Evolutionary conservation across 129 eudicot species (phyloP), one percentile per base, ranked within the genome.

Genomic region (Heracleum sosnowskyi): DNA sequence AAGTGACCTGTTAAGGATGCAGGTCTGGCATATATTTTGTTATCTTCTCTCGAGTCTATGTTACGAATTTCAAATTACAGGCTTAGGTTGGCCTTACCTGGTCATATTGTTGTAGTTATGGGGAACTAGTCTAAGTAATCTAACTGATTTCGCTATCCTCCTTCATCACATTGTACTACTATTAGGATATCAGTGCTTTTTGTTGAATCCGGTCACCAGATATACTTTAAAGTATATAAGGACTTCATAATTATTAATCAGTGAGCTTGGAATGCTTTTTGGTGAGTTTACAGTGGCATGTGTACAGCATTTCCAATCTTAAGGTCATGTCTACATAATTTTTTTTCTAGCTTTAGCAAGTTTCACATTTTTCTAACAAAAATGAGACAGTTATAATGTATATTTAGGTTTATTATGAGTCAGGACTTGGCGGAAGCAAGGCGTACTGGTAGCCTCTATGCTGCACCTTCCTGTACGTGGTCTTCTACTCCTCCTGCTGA

Each of bases 381-480:
- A 26, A 75, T 47, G 39, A 10, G n/a, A 34, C 45, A 20, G 26
- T 34, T 49, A 13, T 31, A 26, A 26, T 41, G 8, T 44, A 10
- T 44, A 55, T 26, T 24, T 57, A 76, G 33, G 34, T 36, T 12
- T 60, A 66, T 70, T 80, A 51, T 76, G 68, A 31, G 79, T 81
- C 84, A 95, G 98, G 98, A 95, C 80, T 91, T 95, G 77, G 90
- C 92, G 71, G 98, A 95, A 77, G 93, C 97, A 79, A 87, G 98
- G 80, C 88, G 92, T 66, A 74, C 86, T 39, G 84, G 92, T 78
- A 93, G 87, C 66, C 98, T 95, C 82, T 83, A 72, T 84, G 83
- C 83, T 76, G 97, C 98, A n/a, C 98, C 98, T 81, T 82, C 87
- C 57, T 95, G 96, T 88, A 78, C 77, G 35, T 95, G 98, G 98